Conservation (phyloP, 208 protist species). For the Phytomonas francai region DNA sequence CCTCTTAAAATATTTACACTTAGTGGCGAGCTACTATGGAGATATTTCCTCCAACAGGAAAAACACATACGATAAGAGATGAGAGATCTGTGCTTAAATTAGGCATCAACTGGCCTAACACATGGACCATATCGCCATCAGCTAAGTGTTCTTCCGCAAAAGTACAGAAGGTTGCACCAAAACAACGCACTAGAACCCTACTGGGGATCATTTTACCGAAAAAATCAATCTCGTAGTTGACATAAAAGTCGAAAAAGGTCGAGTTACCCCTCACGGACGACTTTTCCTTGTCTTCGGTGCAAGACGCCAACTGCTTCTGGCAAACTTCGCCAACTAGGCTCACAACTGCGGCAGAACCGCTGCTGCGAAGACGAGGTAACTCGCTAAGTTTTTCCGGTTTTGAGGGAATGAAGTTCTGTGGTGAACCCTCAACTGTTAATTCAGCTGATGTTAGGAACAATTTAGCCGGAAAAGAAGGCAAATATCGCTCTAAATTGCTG, state of each 20-base stretch:
- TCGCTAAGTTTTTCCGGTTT: slow-evolving; percentile 27
- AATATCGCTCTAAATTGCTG: slow-evolving; percentile 15
- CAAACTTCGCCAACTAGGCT: slow-evolving; percentile 47
- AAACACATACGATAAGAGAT: slow-evolving; percentile 42
- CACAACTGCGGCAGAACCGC: slow-evolving; percentile 50
- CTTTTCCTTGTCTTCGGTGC: slow-evolving; percentile 14
- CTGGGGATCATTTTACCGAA: slow-evolving; percentile 18
- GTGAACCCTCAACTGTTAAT: slow-evolving; percentile 59
- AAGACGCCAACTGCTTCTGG: slow-evolving; percentile 6
- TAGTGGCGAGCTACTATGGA: slow-evolving; percentile 32
- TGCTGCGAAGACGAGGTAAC: slow-evolving; percentile 27
- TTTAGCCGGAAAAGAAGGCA: slow-evolving; percentile 36
- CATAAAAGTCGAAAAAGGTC: slow-evolving; percentile 29
- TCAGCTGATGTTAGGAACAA: slow-evolving; percentile 55
- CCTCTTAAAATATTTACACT: neutral
- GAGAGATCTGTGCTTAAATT: neutral
- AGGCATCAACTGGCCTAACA: slow-evolving; percentile 69
- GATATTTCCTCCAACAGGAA: slow-evolving; percentile 74
- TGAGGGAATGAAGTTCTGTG: slow-evolving; percentile 56
- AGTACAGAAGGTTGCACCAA: slow-evolving; percentile 39
- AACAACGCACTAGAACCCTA: slow-evolving; percentile 40
- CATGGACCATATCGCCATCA: slow-evolving; percentile 71
- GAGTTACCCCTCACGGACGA: slow-evolving; percentile 7
- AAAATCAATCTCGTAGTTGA: slow-evolving; percentile 58
- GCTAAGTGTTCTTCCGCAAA: slow-evolving; percentile 44